A percentile compares a stretch with the other conserved stretches of the same genome.
Evolutionary conservation across 148 eudicot genomes (phyloP).

Genomic region (Rhododendron vialii): DNA sequence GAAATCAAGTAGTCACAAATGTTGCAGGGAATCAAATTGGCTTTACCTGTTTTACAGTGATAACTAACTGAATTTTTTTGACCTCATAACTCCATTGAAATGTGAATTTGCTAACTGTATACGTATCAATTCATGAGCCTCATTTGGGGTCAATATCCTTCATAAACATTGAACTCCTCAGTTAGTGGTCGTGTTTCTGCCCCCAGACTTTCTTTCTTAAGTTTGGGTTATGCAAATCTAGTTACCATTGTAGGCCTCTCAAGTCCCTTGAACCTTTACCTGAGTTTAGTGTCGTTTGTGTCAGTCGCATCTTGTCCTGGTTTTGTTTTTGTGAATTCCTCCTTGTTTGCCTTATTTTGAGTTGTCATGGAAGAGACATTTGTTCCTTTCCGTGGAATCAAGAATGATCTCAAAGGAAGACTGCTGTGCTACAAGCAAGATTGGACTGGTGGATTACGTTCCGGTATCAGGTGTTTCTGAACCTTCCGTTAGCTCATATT

Average conservation of each 20-base stretch:
- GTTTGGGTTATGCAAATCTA: constrained; percentile 31
- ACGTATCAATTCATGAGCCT: constrained; percentile 23
- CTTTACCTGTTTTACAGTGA: constrained; percentile 24
- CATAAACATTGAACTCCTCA: constrained; percentile 29
- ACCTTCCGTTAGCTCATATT: not conserved
- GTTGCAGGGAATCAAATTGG: constrained; percentile 9
- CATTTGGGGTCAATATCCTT: constrained; percentile 17
- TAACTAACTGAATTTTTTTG: constrained; percentile 49
- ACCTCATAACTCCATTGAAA: constrained; percentile 31
- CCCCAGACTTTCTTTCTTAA: constrained; percentile 11
- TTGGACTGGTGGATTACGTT: constrained; percentile 86
- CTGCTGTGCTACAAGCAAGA: constrained; percentile 92
- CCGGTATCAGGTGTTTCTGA: constrained; percentile 77
- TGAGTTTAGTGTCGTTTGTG: constrained; percentile 22
- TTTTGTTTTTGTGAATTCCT: constrained; percentile 12
- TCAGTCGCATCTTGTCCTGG: constrained; percentile 6
- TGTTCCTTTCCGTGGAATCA: constrained; percentile 91
- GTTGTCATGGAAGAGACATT: constrained; percentile 88
- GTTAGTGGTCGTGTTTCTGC: constrained; percentile 25
- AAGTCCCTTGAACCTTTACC: constrained; percentile 33
- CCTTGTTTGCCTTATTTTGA: constrained; percentile 12
- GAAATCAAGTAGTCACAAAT: constrained; percentile 41
- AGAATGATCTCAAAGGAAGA: constrained; percentile 86
- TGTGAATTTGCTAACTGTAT: constrained; percentile 31
- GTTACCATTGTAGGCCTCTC: constrained; percentile 21